Evolutionary conservation across 805 yeast species (phyloP).

Genomic region (Candida maris): DNA sequence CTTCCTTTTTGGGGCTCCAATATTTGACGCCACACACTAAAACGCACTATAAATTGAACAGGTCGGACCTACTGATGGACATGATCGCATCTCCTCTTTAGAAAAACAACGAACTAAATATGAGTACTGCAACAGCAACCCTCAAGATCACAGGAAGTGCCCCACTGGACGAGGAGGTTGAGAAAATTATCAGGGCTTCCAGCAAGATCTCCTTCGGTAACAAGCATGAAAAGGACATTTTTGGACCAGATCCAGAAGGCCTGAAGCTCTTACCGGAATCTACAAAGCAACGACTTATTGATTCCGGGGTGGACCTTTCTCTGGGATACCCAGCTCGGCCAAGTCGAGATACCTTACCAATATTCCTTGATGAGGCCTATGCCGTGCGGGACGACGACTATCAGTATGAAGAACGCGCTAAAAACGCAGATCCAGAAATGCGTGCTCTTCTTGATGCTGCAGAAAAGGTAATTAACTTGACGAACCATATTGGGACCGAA

Average conservation of each 20-base stretch:
- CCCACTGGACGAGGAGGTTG: slow-evolving; percentile 14
- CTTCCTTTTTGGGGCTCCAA: too few species aligned
- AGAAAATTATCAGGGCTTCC: slow-evolving; percentile 13
- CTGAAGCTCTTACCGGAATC: slow-evolving; percentile 25
- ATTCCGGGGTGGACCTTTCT: slow-evolving; percentile 32
- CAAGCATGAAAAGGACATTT: slow-evolving; percentile 1
- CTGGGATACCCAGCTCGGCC: slow-evolving; percentile 38
- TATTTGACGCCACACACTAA: too few species aligned
- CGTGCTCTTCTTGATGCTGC: slow-evolving; percentile 39
- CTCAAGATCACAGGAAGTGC: slow-evolving; percentile 8
- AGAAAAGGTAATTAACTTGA: slow-evolving; percentile 37
- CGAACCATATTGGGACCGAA: slow-evolving; percentile 46
- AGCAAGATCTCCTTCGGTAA: slow-evolving; percentile 5
- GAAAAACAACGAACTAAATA: too few species aligned
- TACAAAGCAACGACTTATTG: slow-evolving; percentile 28
- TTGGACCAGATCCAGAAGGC: slow-evolving; percentile 14
- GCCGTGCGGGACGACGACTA: slow-evolving; percentile 31
- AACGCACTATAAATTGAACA: too few species aligned
- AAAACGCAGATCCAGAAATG: slow-evolving; percentile 37
- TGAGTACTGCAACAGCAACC: slow-evolving; percentile 11
- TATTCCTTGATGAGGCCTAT: slow-evolving; percentile 36
- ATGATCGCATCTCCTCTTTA: too few species aligned
- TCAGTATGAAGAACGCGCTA: slow-evolving; percentile 31
- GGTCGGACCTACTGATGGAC: too few species aligned
- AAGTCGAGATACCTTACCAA: slow-evolving; percentile 27